A percentile compares a stretch with the other conserved stretches of the same genome.
Evolutionary conservation across 257 asterid genomes (phyloP).

Genomic region (Perilla frutescens): DNA sequence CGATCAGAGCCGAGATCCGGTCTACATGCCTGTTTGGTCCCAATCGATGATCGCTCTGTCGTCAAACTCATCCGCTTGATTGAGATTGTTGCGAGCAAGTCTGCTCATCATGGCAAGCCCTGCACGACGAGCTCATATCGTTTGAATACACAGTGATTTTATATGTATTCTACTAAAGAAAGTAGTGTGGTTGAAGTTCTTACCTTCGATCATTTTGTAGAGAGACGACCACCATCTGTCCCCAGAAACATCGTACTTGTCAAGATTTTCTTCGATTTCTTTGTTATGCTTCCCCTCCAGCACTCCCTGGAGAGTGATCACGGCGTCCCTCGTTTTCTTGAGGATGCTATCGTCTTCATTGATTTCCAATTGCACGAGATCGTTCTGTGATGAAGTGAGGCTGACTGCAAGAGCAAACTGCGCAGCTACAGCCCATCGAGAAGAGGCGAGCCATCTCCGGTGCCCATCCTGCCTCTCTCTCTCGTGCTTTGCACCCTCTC

Average conservation of each 20-base stretch:
- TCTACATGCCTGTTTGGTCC: conserved; percentile 69
- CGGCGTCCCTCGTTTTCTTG: conserved; percentile 85
- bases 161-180: neutral
- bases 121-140: conserved; percentile 31
- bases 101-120: conserved; percentile 82
- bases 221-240: conserved; percentile 96
- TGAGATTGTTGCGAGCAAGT: conserved; percentile 58
- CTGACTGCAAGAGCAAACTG: conserved; percentile 86
- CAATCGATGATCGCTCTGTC: conserved; percentile 65
- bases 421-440: conserved; percentile 96
- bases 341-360: conserved; percentile 64
- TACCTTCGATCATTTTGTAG: conserved; percentile 92
- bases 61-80: conserved; percentile 47
- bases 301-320: conserved; percentile 82
- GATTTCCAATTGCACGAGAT: conserved; percentile 71
- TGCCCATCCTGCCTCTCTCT: conserved; percentile 69
- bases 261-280: conserved; percentile 75
- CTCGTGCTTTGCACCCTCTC: conserved; percentile 42
- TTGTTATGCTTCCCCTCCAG: conserved; percentile 90
- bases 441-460: conserved; percentile 88
- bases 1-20: neutral
- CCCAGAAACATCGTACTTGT: conserved; percentile 65
- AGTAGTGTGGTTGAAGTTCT: neutral
- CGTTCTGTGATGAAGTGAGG: conserved; percentile 87
- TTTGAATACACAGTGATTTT: neutral